Percentiles rank a stretch among this genome's conserved stretches.
These are phyloP conservation scores for Cubamyces sp. DNA, from an alignment of 768 basidiomycete genomes.

Conservation along the genomic window DNA sequence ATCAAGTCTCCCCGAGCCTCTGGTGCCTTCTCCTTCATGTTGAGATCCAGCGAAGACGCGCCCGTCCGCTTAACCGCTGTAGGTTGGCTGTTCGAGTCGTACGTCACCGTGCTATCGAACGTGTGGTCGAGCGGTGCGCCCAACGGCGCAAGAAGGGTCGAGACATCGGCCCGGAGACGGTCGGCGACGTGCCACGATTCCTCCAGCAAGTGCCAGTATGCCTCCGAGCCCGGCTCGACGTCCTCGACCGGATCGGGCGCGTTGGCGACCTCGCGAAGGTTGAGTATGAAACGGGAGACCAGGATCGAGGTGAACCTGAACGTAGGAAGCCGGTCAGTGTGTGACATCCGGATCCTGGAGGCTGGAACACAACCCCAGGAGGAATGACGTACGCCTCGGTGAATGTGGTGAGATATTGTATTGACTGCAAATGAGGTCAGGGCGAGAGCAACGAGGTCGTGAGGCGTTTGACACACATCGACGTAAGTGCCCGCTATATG, in stretches of 20 bases:
- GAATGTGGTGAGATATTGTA: conserved; percentile 15
- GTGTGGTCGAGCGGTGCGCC: conserved; percentile 7
- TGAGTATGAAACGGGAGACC: conserved; percentile 17
- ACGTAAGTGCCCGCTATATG: conserved; percentile 17
- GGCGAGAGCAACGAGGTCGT: not conserved
- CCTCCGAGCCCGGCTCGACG: not conserved
- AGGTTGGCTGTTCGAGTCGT: not conserved
- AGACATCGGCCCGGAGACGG: not conserved
- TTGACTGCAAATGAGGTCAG: not conserved
- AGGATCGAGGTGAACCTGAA: conserved; percentile 16
- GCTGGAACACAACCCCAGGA: no score
- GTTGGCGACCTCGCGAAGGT: conserved; percentile 11
- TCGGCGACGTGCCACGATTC: conserved; percentile 3
- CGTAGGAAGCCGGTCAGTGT: not conserved
- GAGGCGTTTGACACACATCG: not conserved
- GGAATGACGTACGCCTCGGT: conserved; percentile 7
- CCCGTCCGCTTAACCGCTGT: no score
- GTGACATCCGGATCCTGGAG: not conserved
- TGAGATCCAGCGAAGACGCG: no score
- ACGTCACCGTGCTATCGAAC: not conserved
- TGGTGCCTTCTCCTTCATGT: not conserved
- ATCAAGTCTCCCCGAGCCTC: not conserved
- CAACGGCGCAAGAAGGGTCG: not conserved
- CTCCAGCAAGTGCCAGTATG: not conserved
- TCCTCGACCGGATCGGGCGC: not conserved